Base-by-base conservation (phyloP, 169 alveolate genomes). In the Plasmodium berghei region DNA sequence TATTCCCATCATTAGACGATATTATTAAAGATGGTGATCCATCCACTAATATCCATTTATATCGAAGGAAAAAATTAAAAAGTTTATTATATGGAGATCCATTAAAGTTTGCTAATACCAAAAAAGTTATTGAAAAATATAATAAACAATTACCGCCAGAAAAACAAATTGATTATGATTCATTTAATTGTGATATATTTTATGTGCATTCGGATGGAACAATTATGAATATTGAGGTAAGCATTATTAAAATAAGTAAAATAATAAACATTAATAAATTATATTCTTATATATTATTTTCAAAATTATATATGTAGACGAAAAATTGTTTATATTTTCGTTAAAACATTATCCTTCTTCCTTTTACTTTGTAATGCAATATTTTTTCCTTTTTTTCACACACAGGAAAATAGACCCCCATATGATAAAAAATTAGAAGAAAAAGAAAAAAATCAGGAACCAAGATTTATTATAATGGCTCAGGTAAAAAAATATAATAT, bases 151-250 rank as follows among this genome's bases (percentile, higher is more conserved):
- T 86, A 34, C 80, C 90, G 71, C 95, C 95, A 20, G 94, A 92
- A 18, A 72, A 90, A 56, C 93, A 83, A 52, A 55, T 93, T 59
- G 85, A 61, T 28, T 93, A 92, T 71, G 95, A 93, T 73, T 34
- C 40, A 20, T 91, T 86, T 42, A 87, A 52, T 72, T 75, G 88
- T 64, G 96, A 93, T 87, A 64, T 90, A 16, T 87, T 92, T 20
- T 92, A 93, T 48, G 93, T 94, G 66, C 96, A 93, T 75, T 93
- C 96, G 14, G 93, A 93, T 73, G 96, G 96, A 22, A 93, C 96
- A 14, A 93, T 93, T 40, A 93, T 93, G 72, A 87, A 93, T 56
- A 90, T 93, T 26, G 93, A 90, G 56, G 96, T 92, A 75, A 62
- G 90, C 61, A 61, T 40, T 45, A 73, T 61, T 16, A 46, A 42